phyloP scores from a whole-genome alignment of 139 green algal genomes.

The Picochlorum sp. region DNA sequence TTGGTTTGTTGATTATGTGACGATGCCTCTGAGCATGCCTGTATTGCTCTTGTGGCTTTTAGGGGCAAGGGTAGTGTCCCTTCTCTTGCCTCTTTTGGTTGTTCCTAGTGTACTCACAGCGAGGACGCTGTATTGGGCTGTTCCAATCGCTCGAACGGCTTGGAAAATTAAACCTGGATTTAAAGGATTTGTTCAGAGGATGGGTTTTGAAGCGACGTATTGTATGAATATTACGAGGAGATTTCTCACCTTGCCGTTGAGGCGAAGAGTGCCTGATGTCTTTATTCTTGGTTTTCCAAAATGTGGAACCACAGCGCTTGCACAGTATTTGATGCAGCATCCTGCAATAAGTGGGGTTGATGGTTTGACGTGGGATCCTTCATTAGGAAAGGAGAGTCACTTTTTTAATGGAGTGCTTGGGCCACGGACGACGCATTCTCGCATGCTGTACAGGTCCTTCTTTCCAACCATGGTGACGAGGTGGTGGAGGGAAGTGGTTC shows the following conservation, averaged over 20 bases:
- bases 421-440: constrained; percentile 16
- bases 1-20: constrained; percentile 25
- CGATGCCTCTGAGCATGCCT: constrained; percentile 28
- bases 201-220: constrained; percentile 57
- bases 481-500: constrained; percentile 32
- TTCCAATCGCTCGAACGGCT: constrained; percentile 56
- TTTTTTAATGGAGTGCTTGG: constrained; percentile 67
- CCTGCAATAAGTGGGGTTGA: constrained; percentile 50
- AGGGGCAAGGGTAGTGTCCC: constrained; percentile 19
- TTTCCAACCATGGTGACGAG: constrained; percentile 63
- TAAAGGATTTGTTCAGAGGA: constrained; percentile 18
- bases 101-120: constrained; percentile 27
- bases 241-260: constrained; percentile 63
- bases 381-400: constrained; percentile 65
- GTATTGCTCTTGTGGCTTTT: constrained; percentile 29
- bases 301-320: constrained; percentile 68
- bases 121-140: constrained; percentile 52
- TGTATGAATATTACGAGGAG: constrained; percentile 52
- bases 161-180: constrained; percentile 29
- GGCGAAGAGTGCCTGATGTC: constrained; percentile 55
- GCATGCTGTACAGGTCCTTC: constrained; percentile 57
- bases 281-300: constrained; percentile 74
- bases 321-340: constrained; percentile 53
- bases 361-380: constrained; percentile 59
- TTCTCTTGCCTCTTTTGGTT: constrained; percentile 22